Evolutionary conservation across 179 eudicot genomes (phyloP).

Genomic region (Carnegiea gigantea): DNA sequence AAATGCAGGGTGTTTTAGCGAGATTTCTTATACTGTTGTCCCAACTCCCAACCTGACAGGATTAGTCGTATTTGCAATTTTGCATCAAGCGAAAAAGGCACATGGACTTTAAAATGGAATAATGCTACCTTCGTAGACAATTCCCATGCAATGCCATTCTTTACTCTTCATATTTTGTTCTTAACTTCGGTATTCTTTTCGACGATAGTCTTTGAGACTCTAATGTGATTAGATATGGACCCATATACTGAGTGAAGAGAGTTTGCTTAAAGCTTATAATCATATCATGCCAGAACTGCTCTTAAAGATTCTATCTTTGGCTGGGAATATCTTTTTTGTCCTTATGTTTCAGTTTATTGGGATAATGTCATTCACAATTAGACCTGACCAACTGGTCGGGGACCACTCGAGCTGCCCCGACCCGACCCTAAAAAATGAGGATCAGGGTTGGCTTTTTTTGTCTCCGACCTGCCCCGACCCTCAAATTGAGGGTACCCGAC

Average conservation of each 20-base stretch:
- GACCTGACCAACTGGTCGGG: too few species aligned
- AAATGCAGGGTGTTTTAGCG: not conserved
- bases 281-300: not conserved
- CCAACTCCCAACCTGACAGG: not conserved
- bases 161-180: not conserved
- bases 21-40: not conserved
- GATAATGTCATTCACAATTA: not conserved
- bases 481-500: too few species aligned
- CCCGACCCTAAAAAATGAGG: too few species aligned
- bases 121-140: not conserved
- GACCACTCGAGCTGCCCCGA: too few species aligned
- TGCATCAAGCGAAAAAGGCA: not conserved
- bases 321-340: not conserved
- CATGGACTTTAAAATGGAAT: not conserved
- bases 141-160: not conserved
- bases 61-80: not conserved
- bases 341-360: constrained; percentile 3
- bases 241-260: not conserved
- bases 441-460: too few species aligned
- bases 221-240: not conserved
- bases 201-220: not conserved
- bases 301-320: not conserved
- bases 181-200: not conserved
- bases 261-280: not conserved
- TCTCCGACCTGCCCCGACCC: too few species aligned